phyloP scores from a whole-genome alignment of 805 yeast species.

The Lipomyces sp. region DNA sequence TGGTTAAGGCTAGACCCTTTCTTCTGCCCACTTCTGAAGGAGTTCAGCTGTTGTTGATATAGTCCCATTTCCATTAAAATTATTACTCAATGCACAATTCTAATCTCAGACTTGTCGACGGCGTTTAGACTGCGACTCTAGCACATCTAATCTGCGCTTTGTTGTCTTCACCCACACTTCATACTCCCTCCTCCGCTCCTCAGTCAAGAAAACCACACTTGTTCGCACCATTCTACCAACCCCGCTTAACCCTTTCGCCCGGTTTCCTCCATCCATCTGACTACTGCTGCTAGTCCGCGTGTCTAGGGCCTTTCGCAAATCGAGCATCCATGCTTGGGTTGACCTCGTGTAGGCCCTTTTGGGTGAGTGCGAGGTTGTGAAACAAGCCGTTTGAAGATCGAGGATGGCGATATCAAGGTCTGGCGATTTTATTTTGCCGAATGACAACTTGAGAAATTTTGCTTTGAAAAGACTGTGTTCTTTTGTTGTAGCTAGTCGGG shows the following conservation, averaged over 20 bases:
- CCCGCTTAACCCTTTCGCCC: background rate
- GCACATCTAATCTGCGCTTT: conserved; percentile 4
- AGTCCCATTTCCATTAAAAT: no score
- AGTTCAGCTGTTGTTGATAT: no score
- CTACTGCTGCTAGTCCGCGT: background rate
- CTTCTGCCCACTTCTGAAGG: no score
- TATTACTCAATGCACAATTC: no score
- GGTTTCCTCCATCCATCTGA: background rate
- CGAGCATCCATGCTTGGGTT: conserved; percentile 15
- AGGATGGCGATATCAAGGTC: conserved; percentile 2
- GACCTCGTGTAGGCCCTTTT: conserved; percentile 10
- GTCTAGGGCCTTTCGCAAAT: background rate
- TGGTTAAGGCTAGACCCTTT: no score
- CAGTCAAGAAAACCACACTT: conserved; percentile 17
- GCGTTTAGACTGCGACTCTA: conserved; percentile 4
- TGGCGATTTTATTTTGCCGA: conserved; percentile 6
- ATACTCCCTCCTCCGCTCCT: conserved; percentile 11
- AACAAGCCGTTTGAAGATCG: conserved; percentile 21
- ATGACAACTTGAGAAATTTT: conserved; percentile 15
- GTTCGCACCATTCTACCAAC: conserved; percentile 25
- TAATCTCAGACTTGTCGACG: no score
- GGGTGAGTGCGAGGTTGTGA: conserved; percentile 4
- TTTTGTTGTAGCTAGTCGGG: background rate
- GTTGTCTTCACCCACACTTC: conserved; percentile 14
- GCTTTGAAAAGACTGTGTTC: conserved; percentile 10